A percentile compares a stretch with the other conserved stretches of the same genome.
Conservation (phyloP, 352 stramenopile species). For the Sclerospora graminicola region DNA sequence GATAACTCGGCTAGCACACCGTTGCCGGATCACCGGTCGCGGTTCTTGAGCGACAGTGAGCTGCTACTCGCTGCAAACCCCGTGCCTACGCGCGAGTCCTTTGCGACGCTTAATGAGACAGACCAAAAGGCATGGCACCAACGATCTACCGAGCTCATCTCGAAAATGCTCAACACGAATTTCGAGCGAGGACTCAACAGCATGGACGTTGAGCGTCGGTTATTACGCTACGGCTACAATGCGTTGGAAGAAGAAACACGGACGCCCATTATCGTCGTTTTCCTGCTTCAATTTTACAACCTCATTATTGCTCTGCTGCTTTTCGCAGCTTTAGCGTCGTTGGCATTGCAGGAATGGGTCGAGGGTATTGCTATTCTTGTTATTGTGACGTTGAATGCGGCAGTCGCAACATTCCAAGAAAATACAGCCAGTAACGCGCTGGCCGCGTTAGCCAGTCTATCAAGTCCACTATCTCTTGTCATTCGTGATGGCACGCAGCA, state of each 20-base stretch:
- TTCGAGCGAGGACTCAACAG: slow-evolving; percentile 33
- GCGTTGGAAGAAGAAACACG: slow-evolving; percentile 49
- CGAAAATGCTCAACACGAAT: slow-evolving; percentile 43
- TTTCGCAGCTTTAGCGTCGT: slow-evolving; percentile 39
- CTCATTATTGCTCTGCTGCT: slow-evolving; percentile 63
- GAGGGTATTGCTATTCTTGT: slow-evolving; percentile 63
- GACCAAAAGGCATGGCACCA: slow-evolving; percentile 48
- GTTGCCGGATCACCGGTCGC: slow-evolving; percentile 30
- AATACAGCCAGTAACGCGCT: slow-evolving; percentile 52
- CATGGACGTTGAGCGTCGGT: slow-evolving; percentile 28
- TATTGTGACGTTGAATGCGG: slow-evolving; percentile 54
- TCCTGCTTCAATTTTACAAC: slow-evolving; percentile 76
- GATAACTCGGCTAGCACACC: slow-evolving; percentile 9
- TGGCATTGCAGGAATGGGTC: slow-evolving; percentile 51
- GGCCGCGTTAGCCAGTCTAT: slow-evolving; percentile 45
- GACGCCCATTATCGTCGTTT: slow-evolving; percentile 49
- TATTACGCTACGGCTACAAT: slow-evolving; percentile 43
- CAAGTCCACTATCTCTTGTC: slow-evolving; percentile 52
- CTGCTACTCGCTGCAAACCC: slow-evolving; percentile 43
- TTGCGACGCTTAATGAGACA: slow-evolving; percentile 39
- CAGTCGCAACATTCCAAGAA: slow-evolving; percentile 54
- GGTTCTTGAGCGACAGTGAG: slow-evolving; percentile 55
- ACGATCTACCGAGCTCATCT: slow-evolving; percentile 31
- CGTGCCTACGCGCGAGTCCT: slow-evolving; percentile 31
- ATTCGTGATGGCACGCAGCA: slow-evolving; percentile 51